These are phyloP conservation scores for Ramaria sp. DNA, from an alignment of 768 basidiomycete species.

Conservation along the genomic window DNA sequence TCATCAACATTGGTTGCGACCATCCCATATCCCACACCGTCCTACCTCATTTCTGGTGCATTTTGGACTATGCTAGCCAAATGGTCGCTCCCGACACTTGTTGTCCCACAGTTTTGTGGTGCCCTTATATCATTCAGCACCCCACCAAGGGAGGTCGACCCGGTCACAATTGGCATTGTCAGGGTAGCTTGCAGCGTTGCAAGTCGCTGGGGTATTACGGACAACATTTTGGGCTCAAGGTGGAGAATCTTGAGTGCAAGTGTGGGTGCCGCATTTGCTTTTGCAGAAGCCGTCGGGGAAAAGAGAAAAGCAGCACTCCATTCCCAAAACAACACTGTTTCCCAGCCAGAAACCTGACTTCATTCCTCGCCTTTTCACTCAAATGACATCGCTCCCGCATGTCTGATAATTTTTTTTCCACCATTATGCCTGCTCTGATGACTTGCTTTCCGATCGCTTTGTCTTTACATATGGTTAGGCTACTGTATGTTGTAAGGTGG, in stretches of 20 bases:
- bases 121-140: slow-evolving; percentile 54
- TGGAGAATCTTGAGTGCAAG: slow-evolving; percentile 47
- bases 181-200: slow-evolving; percentile 35
- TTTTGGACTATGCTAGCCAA: slow-evolving; percentile 48
- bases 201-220: slow-evolving; percentile 25
- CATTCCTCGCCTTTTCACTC: background rate
- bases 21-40: slow-evolving; percentile 39
- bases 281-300: slow-evolving; percentile 48
- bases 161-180: slow-evolving; percentile 52
- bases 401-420: background rate
- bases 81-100: slow-evolving; percentile 51
- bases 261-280: slow-evolving; percentile 51
- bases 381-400: background rate
- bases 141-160: slow-evolving; percentile 33
- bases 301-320: background rate
- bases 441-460: slow-evolving; percentile 6
- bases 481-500: slow-evolving; percentile 6
- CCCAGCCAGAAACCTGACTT: background rate
- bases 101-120: slow-evolving; percentile 48
- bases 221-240: slow-evolving; percentile 34
- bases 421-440: background rate
- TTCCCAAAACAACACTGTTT: background rate
- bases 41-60: slow-evolving; percentile 31
- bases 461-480: background rate
- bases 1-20: slow-evolving; percentile 9